These are phyloP conservation scores for Yarrowia sp. DNA, from an alignment of 805 yeast species.

Conservation along the genomic window DNA sequence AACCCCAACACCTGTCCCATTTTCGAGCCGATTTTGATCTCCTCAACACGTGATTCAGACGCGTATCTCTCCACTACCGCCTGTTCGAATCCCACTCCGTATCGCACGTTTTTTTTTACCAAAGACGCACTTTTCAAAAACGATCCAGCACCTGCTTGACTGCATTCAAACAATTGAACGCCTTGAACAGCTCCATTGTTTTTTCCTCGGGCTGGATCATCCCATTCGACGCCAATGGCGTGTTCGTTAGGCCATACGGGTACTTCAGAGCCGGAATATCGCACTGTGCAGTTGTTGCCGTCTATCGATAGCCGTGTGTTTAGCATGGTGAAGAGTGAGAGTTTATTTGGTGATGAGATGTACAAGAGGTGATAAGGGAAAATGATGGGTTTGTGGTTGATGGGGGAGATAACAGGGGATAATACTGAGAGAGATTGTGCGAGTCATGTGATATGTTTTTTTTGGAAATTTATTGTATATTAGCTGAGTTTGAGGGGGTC, in stretches of 20 bases:
- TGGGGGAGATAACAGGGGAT: too few species aligned
- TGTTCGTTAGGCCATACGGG: conserved; percentile 52
- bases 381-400: too few species aligned
- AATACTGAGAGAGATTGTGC: too few species aligned
- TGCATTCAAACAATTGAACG: conserved; percentile 50
- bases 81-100: conserved; percentile 51
- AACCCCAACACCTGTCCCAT: conserved; percentile 64
- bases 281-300: background rate
- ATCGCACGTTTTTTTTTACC: conserved; percentile 39
- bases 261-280: background rate
- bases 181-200: conserved; percentile 63
- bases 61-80: conserved; percentile 48
- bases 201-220: conserved; percentile 63
- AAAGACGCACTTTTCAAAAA: conserved; percentile 52
- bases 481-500: too few species aligned
- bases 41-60: background rate
- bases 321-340: background rate
- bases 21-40: conserved; percentile 45
- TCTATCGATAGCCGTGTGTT: conserved; percentile 6
- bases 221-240: conserved; percentile 89
- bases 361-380: too few species aligned
- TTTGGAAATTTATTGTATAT: too few species aligned
- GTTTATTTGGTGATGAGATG: too few species aligned
- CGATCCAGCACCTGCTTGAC: conserved; percentile 53
- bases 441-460: too few species aligned